Percentiles rank a stretch among this genome's conserved stretches.
phyloP scores from a whole-genome alignment of 1,284 basidiomycete species.

The Pseudozyma flocculosa region DNA sequence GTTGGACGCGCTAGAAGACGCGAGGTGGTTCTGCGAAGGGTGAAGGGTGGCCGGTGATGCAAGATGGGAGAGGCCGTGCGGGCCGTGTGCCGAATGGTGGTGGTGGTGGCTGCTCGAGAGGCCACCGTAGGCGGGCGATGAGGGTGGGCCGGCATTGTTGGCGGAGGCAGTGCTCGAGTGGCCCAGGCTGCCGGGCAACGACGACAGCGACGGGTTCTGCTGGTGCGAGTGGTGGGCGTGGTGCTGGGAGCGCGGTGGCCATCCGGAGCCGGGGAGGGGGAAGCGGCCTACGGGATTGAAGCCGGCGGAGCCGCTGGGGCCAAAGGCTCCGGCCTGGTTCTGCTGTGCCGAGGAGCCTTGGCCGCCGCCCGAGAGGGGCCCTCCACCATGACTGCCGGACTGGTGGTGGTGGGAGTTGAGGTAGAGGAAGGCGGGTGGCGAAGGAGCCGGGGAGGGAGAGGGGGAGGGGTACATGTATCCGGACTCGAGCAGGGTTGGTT shows the following conservation, averaged over 20 bases:
- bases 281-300: conserved; percentile 36
- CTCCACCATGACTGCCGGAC: conserved; percentile 26
- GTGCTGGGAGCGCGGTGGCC: conserved; percentile 28
- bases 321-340: conserved; percentile 8
- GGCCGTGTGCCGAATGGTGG: conserved; percentile 39
- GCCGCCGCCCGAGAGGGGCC: conserved; percentile 25
- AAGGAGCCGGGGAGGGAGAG: conserved; percentile 48
- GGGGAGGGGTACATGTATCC: conserved; percentile 52
- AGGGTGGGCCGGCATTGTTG: conserved; percentile 27
- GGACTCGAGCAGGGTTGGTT: background rate
- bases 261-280: conserved; percentile 26
- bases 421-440: conserved; percentile 51
- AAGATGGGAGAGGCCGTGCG: conserved; percentile 41
- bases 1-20: conserved; percentile 10
- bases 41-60: conserved; percentile 37
- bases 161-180: conserved; percentile 33
- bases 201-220: conserved; percentile 50
- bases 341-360: conserved; percentile 13
- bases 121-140: conserved; percentile 41
- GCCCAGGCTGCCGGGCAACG: conserved; percentile 42
- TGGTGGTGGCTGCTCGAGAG: conserved; percentile 34
- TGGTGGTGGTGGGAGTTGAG: conserved; percentile 42
- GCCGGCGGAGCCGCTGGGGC: conserved; percentile 15
- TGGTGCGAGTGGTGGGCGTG: conserved; percentile 43
- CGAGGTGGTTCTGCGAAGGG: conserved; percentile 16